phyloP scores from a whole-genome alignment of 2,329 filamentous ascomycete genomes.

The Phaeosphaeriaceae sp. region DNA sequence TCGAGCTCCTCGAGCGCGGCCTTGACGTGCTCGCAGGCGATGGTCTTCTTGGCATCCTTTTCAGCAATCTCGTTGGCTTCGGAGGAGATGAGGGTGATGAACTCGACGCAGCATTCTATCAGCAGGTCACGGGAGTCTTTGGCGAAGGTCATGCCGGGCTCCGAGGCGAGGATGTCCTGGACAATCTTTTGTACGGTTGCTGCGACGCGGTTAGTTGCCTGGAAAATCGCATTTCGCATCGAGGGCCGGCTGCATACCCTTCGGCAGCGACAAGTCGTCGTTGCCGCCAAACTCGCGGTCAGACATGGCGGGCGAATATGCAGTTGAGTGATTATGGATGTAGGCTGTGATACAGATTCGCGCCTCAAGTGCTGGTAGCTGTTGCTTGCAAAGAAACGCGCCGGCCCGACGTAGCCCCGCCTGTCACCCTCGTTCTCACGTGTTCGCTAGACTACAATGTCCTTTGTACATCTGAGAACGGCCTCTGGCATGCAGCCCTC shows the following conservation, averaged over 20 bases:
- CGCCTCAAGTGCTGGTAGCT: constrained; percentile 3
- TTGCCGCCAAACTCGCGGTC: constrained; percentile 54
- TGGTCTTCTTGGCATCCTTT: constrained; percentile 99
- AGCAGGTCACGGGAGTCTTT: constrained; percentile 94
- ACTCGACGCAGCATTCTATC: constrained; percentile 99
- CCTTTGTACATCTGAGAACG: constrained; percentile 11
- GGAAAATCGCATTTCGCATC: not conserved
- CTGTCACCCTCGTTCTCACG: not conserved
- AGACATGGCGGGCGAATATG: constrained; percentile 44
- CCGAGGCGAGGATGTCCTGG: constrained; percentile 84
- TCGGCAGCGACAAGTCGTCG: constrained; percentile 52
- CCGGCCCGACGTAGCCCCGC: not conserved
- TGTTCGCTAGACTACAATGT: not conserved
- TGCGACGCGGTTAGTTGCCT: constrained; percentile 40
- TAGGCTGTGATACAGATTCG: constrained; percentile 9
- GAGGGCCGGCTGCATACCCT: constrained; percentile 35
- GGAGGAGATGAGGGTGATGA: constrained; percentile 97
- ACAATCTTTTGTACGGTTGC: constrained; percentile 84
- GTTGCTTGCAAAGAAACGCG: not conserved
- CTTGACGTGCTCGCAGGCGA: constrained; percentile 96
- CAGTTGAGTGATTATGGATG: constrained; percentile 6
- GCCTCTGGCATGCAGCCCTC: constrained; percentile 1
- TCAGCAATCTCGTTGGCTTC: constrained; percentile 99
- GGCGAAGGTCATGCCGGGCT: constrained; percentile 82
- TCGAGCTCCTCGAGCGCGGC: constrained; percentile 91